A percentile compares a stretch with the other conserved stretches of the same genome.
Evolutionary conservation across 179 eudicot genomes (phyloP).

Genomic region (Actinidia arguta): DNA sequence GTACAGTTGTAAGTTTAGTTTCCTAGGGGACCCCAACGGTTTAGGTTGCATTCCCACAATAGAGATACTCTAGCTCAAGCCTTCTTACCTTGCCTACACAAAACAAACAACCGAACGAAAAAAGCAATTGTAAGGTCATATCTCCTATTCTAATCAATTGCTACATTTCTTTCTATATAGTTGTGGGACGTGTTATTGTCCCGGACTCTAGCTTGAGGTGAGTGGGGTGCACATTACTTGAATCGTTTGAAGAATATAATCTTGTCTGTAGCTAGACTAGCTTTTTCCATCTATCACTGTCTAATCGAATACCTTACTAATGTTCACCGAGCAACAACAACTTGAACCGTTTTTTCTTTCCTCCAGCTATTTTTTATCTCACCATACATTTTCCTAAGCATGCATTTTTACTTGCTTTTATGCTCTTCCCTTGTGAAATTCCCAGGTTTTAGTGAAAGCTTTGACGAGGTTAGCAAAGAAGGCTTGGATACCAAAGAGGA

Average conservation of each 20-base stretch:
- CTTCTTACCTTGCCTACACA: too few species aligned
- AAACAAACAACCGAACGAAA: too few species aligned
- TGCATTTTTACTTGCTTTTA: background rate
- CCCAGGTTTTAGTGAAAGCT: conserved; percentile 24
- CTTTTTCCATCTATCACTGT: background rate
- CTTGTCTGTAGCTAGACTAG: too few species aligned
- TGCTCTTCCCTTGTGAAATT: background rate
- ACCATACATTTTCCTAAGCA: conserved; percentile 8
- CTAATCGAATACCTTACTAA: too few species aligned
- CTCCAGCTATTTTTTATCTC: background rate
- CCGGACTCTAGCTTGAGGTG: background rate
- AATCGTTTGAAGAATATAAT: too few species aligned
- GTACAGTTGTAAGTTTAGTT: too few species aligned
- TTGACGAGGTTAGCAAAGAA: background rate
- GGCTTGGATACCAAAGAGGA: conserved; percentile 10
- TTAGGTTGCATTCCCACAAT: too few species aligned
- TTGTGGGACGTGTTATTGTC: background rate
- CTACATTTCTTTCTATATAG: background rate
- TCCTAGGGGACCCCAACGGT: too few species aligned
- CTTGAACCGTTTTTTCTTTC: too few species aligned
- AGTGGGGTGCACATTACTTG: background rate
- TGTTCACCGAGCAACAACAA: too few species aligned
- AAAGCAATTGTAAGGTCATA: background rate
- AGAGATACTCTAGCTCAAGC: too few species aligned
- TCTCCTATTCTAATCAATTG: background rate